Evolutionary conservation across 768 basidiomycete genomes (phyloP).

Genomic region (Trametopsis cervina): DNA sequence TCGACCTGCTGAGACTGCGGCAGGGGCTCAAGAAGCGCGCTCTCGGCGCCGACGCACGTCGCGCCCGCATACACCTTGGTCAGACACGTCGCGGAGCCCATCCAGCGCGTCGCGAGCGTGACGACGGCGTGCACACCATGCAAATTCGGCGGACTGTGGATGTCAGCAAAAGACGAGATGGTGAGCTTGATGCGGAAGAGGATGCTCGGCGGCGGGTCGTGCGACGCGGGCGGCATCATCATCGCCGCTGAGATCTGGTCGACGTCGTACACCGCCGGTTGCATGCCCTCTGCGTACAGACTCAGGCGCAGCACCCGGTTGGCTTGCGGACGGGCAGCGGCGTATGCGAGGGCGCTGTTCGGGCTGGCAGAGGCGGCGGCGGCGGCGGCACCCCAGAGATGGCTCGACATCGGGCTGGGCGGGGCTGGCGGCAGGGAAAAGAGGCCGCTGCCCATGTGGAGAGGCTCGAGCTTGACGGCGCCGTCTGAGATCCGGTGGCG

Average conservation of each 20-base stretch:
- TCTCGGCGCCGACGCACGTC: slow-evolving; percentile 46
- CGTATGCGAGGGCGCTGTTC: slow-evolving; percentile 4
- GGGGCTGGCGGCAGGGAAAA: slow-evolving; percentile 16
- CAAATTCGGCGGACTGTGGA: slow-evolving; percentile 44
- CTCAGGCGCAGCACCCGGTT: slow-evolving; percentile 36
- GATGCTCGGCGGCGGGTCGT: slow-evolving; percentile 34
- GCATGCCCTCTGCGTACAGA: slow-evolving; percentile 64
- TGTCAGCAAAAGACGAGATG: slow-evolving; percentile 49
- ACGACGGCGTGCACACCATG: slow-evolving; percentile 59
- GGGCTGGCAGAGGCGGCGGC: slow-evolving; percentile 13
- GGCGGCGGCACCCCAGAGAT: slow-evolving; percentile 9
- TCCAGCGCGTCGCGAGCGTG: slow-evolving; percentile 47
- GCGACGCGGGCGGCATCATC: slow-evolving; percentile 23
- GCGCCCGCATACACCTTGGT: slow-evolving; percentile 52
- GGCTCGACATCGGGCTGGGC: slow-evolving; percentile 8
- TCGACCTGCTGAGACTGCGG: slow-evolving; percentile 24
- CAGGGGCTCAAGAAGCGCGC: slow-evolving; percentile 36
- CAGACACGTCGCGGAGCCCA: slow-evolving; percentile 49
- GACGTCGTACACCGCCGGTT: slow-evolving; percentile 51
- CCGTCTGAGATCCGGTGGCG: slow-evolving; percentile 7
- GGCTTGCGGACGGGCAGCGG: slow-evolving; percentile 28
- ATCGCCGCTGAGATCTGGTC: slow-evolving; percentile 38
- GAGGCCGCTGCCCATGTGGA: slow-evolving; percentile 19
- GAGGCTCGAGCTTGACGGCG: slow-evolving; percentile 22
- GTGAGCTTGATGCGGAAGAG: slow-evolving; percentile 50